Conservation (phyloP, 208 protist species). For the Acanthamoeba divionensis region DNA sequence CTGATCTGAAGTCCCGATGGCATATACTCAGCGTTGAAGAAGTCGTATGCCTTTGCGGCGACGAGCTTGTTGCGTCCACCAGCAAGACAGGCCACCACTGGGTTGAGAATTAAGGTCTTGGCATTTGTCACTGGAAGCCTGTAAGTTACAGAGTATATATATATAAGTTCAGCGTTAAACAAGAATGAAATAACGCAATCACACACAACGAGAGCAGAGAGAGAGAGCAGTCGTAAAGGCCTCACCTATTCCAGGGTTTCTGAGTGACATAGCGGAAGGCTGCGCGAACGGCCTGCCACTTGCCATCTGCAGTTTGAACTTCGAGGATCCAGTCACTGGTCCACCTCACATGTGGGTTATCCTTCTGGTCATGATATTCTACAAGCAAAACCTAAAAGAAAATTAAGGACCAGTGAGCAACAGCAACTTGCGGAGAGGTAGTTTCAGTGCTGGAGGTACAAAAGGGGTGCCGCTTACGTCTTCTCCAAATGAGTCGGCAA, state of each 20-base stretch:
- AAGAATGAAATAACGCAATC: not conserved
- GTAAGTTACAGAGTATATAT: too few species aligned
- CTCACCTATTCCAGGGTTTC: slow-evolving; percentile 75
- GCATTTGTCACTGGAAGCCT: not conserved
- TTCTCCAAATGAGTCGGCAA: slow-evolving; percentile 65
- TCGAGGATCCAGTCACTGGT: slow-evolving; percentile 26
- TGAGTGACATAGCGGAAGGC: slow-evolving; percentile 80
- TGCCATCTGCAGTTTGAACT: slow-evolving; percentile 4
- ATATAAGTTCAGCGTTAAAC: too few species aligned
- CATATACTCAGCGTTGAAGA: slow-evolving; percentile 72
- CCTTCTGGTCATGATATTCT: slow-evolving; percentile 59
- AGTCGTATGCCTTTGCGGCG: slow-evolving; percentile 78
- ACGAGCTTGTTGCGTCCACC: slow-evolving; percentile 80
- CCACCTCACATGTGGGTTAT: slow-evolving; percentile 49
- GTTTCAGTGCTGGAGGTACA: not conserved
- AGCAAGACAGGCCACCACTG: slow-evolving; percentile 76
- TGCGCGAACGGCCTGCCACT: slow-evolving; percentile 69
- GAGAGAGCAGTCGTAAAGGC: not conserved
- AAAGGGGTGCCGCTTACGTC: not conserved
- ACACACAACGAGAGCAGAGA: not conserved
- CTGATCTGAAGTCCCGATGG: slow-evolving; percentile 55
- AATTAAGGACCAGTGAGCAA: too few species aligned
- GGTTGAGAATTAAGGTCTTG: slow-evolving; percentile 78
- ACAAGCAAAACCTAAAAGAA: slow-evolving; percentile 66
- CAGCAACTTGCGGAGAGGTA: too few species aligned